phyloP scores from a whole-genome alignment of 306 rosid genomes.

The Pyrus bretschneideri region DNA sequence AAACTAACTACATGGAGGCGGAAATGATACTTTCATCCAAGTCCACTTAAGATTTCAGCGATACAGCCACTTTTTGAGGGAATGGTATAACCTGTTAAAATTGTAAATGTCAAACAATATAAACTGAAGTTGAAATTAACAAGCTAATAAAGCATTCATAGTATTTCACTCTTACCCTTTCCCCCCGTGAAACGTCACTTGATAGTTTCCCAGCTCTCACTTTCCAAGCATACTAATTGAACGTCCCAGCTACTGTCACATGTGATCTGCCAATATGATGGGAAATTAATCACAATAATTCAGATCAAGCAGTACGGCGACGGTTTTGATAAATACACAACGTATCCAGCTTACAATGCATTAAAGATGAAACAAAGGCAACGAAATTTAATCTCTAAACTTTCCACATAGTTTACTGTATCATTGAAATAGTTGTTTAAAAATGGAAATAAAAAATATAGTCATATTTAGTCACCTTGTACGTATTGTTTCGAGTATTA shows the following conservation, averaged over 20 bases:
- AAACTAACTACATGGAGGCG: not conserved
- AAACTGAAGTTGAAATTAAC: not conserved
- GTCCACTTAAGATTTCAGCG: not conserved
- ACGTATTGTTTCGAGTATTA: constrained; percentile 16
- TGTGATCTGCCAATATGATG: constrained; percentile 20
- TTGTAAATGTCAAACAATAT: no score
- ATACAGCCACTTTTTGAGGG: not conserved
- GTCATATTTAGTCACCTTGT: constrained; percentile 18
- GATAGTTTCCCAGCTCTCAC: constrained; percentile 26
- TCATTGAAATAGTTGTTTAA: not conserved
- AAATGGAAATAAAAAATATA: not conserved
- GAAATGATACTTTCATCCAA: not conserved
- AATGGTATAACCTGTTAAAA: not conserved
- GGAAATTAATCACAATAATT: not conserved
- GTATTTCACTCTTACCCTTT: constrained; percentile 32
- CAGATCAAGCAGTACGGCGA: not conserved
- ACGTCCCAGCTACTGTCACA: constrained; percentile 19
- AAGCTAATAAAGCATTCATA: not conserved
- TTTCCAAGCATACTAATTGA: constrained; percentile 28
- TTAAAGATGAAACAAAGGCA: not conserved
- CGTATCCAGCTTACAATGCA: not conserved
- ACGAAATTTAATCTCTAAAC: not conserved
- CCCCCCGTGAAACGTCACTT: constrained; percentile 15
- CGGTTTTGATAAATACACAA: not conserved
- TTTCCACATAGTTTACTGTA: not conserved